Evolutionary conservation across 2,329 filamentous ascomycete genomes (phyloP).

Genomic region (Aureobasidium zeae): DNA sequence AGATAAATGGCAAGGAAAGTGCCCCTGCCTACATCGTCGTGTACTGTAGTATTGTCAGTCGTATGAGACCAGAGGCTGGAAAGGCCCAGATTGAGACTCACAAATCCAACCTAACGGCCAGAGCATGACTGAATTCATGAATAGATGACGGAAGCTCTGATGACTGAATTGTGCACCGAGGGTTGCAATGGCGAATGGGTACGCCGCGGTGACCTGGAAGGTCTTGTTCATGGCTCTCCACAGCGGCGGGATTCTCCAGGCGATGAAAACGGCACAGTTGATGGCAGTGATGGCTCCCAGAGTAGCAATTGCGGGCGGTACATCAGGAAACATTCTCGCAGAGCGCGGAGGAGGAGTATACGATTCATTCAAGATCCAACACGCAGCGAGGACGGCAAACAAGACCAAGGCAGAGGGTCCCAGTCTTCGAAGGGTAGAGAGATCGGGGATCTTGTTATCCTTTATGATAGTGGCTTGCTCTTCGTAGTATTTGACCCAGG

Average conservation of each 20-base stretch:
- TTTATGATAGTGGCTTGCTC: slow-evolving; percentile 29
- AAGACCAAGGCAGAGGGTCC: slow-evolving; percentile 36
- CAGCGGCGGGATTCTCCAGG: slow-evolving; percentile 55
- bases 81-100: slow-evolving; percentile 23
- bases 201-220: slow-evolving; percentile 56
- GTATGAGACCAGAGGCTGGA: not conserved
- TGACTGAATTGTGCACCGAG: slow-evolving; percentile 63
- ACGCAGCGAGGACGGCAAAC: slow-evolving; percentile 20
- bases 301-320: slow-evolving; percentile 55
- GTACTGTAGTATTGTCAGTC: slow-evolving; percentile 36
- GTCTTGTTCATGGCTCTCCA: slow-evolving; percentile 61
- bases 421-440: slow-evolving; percentile 34
- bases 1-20: slow-evolving; percentile 61
- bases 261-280: slow-evolving; percentile 48
- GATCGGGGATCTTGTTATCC: slow-evolving; percentile 25
- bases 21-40: slow-evolving; percentile 61
- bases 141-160: slow-evolving; percentile 50
- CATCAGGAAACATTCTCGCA: slow-evolving; percentile 50
- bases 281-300: slow-evolving; percentile 51
- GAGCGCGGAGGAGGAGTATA: slow-evolving; percentile 42
- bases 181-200: slow-evolving; percentile 53
- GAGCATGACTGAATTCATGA: slow-evolving; percentile 56
- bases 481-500: slow-evolving; percentile 32
- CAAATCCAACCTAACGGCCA: slow-evolving; percentile 55
- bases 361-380: slow-evolving; percentile 36